phyloP scores from a whole-genome alignment of 2,329 filamentous ascomycete species.

The Trichoderma atrobrunneum region DNA sequence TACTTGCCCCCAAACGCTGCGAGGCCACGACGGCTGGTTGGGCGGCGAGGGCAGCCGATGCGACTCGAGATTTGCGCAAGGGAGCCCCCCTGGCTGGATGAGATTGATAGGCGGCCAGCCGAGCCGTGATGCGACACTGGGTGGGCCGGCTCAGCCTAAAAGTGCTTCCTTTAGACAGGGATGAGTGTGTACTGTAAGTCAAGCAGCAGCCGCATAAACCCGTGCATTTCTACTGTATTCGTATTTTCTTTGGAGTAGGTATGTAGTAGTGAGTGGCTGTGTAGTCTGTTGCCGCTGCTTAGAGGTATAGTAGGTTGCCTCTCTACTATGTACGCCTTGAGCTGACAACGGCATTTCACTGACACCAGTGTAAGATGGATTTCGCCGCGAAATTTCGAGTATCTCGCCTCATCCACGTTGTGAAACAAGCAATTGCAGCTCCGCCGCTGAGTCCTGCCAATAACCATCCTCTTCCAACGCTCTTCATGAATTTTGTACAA shows the following conservation, averaged over 20 bases:
- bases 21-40: constrained; percentile 5
- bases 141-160: constrained; percentile 3
- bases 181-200: background rate
- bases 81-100: background rate
- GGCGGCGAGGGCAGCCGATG: background rate
- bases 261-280: background rate
- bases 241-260: too few relatives aligned
- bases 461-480: background rate
- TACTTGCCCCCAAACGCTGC: background rate
- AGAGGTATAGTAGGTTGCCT: background rate
- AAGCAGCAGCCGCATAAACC: background rate
- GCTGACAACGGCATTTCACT: background rate
- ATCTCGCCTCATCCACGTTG: background rate
- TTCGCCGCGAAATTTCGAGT: background rate
- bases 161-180: background rate
- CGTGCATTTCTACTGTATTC: background rate
- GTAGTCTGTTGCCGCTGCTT: background rate
- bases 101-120: constrained; percentile 12
- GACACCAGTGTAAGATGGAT: background rate
- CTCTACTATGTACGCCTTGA: too few relatives aligned
- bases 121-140: constrained; percentile 11
- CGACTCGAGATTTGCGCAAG: constrained; percentile 1
- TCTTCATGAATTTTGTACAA: background rate
- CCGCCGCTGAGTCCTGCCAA: background rate
- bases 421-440: background rate